Base-by-base conservation (phyloP, 805 yeast species). In the Maudiozyma saulgeensis region DNA sequence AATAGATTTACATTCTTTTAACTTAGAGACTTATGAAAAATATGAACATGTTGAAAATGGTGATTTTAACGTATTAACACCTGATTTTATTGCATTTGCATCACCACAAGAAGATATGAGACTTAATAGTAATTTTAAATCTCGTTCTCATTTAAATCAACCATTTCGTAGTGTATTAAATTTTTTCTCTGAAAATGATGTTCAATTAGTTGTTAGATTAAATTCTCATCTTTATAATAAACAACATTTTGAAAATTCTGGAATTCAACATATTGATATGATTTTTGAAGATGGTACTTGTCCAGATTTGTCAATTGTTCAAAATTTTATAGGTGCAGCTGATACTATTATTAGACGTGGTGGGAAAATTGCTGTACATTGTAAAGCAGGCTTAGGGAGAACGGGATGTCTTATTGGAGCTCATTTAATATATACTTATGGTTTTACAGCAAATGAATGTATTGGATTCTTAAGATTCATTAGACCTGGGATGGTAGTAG, bases 401-500 rank as follows among this genome's bases (percentile, higher is more conserved):
- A 93, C 99, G 0, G 99, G 99, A 18, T 93, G 99, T 69, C 76
- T 93, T 46, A 93, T 93, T 55, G 99, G 99, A 6, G 99, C 99
- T 0, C 96, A 91, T 67, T 74, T 93, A 56, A 93, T 93, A 46
- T 93, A 93, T 64, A 88, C 96, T 2, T 93, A 91, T 65, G 97
- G 97, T 0, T 93, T 93, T 64, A 93, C 98, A 4, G 99, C 99
- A 2, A 85, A 79, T 64, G 99, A 93, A 68, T 93, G 96, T 67
- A 93, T 93, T 59, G 96, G 91, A 1, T 93, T 89, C 63, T 86
- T 93, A 91, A 78, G 99, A 66, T 86, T 93, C 79, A 76, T 93
- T 54, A 79, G 99, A 57, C 99, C 99, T 0, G 99, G 99, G 41
- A 93, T 93, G 99, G 97, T 93, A n/a, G 99, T 93, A 31, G 99